Evolutionary conservation across 345 rosid genomes (phyloP), one percentile per base, ranked within the genome.

Genomic region (Hibiscus trionum): DNA sequence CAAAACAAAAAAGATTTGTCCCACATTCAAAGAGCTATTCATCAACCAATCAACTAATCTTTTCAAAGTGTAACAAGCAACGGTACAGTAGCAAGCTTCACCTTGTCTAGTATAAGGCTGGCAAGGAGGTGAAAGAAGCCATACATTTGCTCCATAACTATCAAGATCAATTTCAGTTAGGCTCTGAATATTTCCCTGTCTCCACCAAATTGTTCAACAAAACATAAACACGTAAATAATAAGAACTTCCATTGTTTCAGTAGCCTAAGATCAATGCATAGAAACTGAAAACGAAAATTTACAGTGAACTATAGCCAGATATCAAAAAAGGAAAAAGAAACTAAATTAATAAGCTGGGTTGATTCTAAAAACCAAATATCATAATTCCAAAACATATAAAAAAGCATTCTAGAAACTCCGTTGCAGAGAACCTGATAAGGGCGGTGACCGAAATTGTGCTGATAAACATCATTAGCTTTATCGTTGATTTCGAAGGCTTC

Each of bases 121-220:
- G 77, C 97, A 94, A 75, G 98, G 98, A 75, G 97, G 98, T 27
- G 96, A 94, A 83, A 94, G 97, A 77, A 94, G 93, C 97, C 98
- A 91, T 5, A 91, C 95, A 35, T 91, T 86, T 17, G 96, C 93
- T 19, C 72, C 73, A 73, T 88, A 88, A 71, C 56, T 82, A 80
- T 91, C 95, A 16, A 94, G 80, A 37, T 94, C 95, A 57, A 76
- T 78, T 71, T 88, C 91, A 80, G 88, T 87, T 56, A 91, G 88
- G 76, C 81, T 88, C 88, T 94, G 96, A 74, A 91, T 91, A 66
- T 94, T 94, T 5, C 97, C 97, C 97, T 94, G 74, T 17, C 12
- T 66, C 71, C 60, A 76, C 3, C 47, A 50, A 5, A 60, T 50
- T 15, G 47, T 35, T 33, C n/a, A 56, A 53, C 5, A 66, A n/a